Conservation (phyloP, 169 alveolate species). For the Theileria equi region DNA sequence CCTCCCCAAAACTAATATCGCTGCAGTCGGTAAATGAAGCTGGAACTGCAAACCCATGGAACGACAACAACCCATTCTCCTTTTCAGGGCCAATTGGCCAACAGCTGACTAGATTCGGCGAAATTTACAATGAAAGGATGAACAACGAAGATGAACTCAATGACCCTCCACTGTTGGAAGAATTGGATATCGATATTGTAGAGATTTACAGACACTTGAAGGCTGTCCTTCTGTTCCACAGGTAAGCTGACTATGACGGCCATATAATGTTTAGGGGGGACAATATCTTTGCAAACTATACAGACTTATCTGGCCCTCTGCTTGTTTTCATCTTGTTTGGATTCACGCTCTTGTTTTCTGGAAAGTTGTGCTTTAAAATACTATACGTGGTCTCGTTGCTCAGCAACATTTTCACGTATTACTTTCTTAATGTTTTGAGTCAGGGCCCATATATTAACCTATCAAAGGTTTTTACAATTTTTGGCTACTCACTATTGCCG, state of each 20-base stretch:
- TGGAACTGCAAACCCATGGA: too few relatives aligned
- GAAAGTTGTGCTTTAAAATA: slow-evolving; percentile 45
- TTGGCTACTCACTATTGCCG: slow-evolving; percentile 60
- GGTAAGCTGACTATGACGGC: slow-evolving; percentile 4
- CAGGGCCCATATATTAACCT: slow-evolving; percentile 41
- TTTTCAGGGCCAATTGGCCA: slow-evolving; percentile 18
- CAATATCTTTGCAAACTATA: slow-evolving; percentile 7
- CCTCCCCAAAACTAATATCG: too few relatives aligned
- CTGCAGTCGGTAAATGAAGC: too few relatives aligned
- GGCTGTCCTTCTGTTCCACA: slow-evolving; percentile 38
- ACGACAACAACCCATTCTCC: slow-evolving; percentile 7
- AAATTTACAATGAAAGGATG: slow-evolving; percentile 16
- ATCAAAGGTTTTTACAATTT: slow-evolving; percentile 25
- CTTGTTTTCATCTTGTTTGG: slow-evolving; percentile 28
- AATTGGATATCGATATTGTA: slow-evolving; percentile 50
- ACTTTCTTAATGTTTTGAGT: slow-evolving; percentile 33
- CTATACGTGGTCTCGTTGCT: slow-evolving; percentile 45
- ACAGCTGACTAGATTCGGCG: slow-evolving; percentile 42
- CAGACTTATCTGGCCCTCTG: slow-evolving; percentile 57
- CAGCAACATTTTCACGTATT: slow-evolving; percentile 31
- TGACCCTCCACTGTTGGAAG: slow-evolving; percentile 62
- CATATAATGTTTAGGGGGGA: background rate
- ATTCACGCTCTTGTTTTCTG: slow-evolving; percentile 34
- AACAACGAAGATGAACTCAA: slow-evolving; percentile 17
- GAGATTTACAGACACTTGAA: slow-evolving; percentile 38